phyloP scores from a whole-genome alignment of 495 filamentous ascomycete species.

The Podospora pseudoanserina region DNA sequence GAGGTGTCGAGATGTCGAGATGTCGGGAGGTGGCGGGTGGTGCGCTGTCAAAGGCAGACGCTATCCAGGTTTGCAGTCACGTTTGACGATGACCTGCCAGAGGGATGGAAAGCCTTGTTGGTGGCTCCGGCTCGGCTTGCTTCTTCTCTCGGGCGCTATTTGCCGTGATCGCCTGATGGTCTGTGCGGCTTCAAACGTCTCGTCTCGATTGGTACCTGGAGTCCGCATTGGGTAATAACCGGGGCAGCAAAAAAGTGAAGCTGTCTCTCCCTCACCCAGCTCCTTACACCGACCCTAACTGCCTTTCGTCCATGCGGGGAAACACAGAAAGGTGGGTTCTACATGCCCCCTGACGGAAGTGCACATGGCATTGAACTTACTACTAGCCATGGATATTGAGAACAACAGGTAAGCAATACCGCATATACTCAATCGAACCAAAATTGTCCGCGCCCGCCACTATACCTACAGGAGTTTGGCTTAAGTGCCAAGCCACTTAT shows the following conservation, averaged over 20 bases:
- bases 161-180: conserved; percentile 19
- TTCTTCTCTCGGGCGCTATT: conserved; percentile 28
- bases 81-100: conserved; percentile 16
- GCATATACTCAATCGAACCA: too few relatives aligned
- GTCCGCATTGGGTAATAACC: not conserved
- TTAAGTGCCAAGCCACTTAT: too few relatives aligned
- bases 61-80: conserved; percentile 20
- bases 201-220: not conserved
- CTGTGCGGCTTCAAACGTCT: conserved; percentile 13
- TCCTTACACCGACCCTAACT: too few relatives aligned
- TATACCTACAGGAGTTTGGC: too few relatives aligned
- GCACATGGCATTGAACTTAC: too few relatives aligned
- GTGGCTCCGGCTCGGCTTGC: conserved; percentile 1
- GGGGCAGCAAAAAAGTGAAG: not conserved
- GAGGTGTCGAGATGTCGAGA: not conserved
- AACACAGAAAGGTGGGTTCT: too few relatives aligned
- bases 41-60: not conserved
- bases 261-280: not conserved
- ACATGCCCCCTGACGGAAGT: too few relatives aligned
- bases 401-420: too few relatives aligned
- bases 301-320: too few relatives aligned
- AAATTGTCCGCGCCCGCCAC: too few relatives aligned
- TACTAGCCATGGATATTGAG: too few relatives aligned
- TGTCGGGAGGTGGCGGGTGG: not conserved
- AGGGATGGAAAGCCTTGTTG: conserved; percentile 30